Base-by-base conservation (phyloP, 352 stramenopile genomes). In the Phytophthora hybrid region DNA sequence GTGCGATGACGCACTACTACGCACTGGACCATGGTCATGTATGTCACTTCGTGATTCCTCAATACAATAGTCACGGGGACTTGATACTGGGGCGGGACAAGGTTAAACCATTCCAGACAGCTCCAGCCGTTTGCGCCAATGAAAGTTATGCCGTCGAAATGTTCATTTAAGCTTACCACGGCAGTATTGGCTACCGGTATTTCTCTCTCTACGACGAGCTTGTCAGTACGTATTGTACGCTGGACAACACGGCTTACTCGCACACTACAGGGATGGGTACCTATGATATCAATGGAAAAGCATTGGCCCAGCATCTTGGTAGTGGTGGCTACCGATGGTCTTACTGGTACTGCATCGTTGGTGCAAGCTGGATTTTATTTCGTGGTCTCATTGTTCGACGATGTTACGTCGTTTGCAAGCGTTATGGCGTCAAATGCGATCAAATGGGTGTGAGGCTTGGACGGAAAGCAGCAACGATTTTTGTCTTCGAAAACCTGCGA, bases 141-240 rank as follows among this genome's bases (percentile, higher is more conserved):
- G 34, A 21, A 23, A 68, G 61, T 14, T 61, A 52, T 61, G 13
- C 34, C 16, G 37, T 60, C 21, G 61, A 61, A 16, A 21, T 67
- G 10, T 67, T 51, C 14, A 32, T 68, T 10, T n/a, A n/a, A n/a
- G n/a, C n/a, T n/a, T 68, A 68, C 46, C 49, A 61, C 37, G 34
- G 61, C 18, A 68, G 61, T 16, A 68, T 68, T 18, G 61, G 61
- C 6, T 68, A n/a, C n/a, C n/a, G n/a, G n/a, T n/a, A 68, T 49
- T 68, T 46, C 29, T 61, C 61, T 4, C 59, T 44, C 7, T 54
- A 68, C 9, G 61, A 68, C 21, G 61, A 68, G 37, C 61, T 68
- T 11, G 16, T 68, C 5, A 32, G 61, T 32, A 54, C 61, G 0
- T 68, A 68, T 11, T 68, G 49, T 5, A 18, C 16, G 4, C 14